A percentile compares a stretch with the other conserved stretches of the same genome.
Conservation (phyloP, 257 asterid species). For the Scutellaria minor region DNA sequence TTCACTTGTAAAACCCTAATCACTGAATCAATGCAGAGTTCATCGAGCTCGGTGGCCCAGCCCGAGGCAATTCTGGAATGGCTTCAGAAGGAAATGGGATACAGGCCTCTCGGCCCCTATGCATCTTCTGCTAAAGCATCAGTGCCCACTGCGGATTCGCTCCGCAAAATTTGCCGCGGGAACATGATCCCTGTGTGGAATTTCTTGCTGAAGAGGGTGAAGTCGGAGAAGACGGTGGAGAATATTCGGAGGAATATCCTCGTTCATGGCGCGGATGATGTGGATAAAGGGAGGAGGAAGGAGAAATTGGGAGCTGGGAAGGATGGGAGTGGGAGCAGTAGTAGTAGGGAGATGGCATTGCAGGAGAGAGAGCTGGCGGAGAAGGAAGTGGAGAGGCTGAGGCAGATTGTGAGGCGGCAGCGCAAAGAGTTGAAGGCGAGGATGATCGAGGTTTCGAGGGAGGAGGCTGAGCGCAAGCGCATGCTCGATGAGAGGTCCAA, state of each 20-base stretch:
- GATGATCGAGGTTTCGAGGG: slow-evolving; percentile 95
- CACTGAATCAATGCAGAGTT: slow-evolving; percentile 55
- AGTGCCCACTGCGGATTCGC: slow-evolving; percentile 73
- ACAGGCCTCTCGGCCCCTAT: slow-evolving; percentile 86
- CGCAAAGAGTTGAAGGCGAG: slow-evolving; percentile 90
- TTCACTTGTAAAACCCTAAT: slow-evolving; percentile 32
- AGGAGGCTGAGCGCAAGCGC: slow-evolving; percentile 94
- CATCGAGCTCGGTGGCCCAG: slow-evolving; percentile 65
- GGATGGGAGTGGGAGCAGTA: slow-evolving; percentile 50
- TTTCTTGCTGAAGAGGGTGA: slow-evolving; percentile 77
- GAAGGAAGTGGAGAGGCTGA: slow-evolving; percentile 96
- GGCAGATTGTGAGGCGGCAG: slow-evolving; percentile 93
- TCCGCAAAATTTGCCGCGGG: slow-evolving; percentile 91
- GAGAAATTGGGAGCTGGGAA: slow-evolving; percentile 52
- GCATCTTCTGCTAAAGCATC: slow-evolving; percentile 68
- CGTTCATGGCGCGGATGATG: slow-evolving; percentile 79
- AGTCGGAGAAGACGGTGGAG: slow-evolving; percentile 96
- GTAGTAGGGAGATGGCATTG: slow-evolving; percentile 83
- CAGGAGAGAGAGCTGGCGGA: slow-evolving; percentile 95
- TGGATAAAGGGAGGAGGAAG: slow-evolving; percentile 60
- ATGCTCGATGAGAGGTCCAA: slow-evolving; percentile 90
- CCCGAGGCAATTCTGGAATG: slow-evolving; percentile 91
- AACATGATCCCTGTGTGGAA: slow-evolving; percentile 96
- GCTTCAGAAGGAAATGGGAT: slow-evolving; percentile 95
- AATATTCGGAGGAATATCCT: slow-evolving; percentile 82